phyloP scores from a whole-genome alignment of 345 rosid species.

The Durio zibethinus region DNA sequence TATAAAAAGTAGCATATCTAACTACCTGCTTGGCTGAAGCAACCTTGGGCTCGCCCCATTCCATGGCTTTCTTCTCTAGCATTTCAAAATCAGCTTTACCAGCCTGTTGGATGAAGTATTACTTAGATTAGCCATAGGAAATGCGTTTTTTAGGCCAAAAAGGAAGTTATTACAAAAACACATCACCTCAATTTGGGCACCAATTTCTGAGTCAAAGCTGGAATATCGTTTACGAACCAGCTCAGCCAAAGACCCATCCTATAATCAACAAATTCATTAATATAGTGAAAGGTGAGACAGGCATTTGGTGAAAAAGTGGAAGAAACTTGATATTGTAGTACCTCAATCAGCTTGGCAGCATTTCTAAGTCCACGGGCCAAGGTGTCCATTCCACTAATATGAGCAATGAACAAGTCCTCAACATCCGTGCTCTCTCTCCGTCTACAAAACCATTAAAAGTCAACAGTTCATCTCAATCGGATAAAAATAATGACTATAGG shows the following conservation, averaged over 20 bases:
- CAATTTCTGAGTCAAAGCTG: constrained; percentile 70
- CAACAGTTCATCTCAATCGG: not conserved
- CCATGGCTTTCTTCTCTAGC: constrained; percentile 81
- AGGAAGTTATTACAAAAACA: not conserved
- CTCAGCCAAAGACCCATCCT: constrained; percentile 71
- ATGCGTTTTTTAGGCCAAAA: not conserved
- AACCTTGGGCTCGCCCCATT: constrained; percentile 88
- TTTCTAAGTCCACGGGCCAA: constrained; percentile 84
- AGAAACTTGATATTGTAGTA: constrained; percentile 17
- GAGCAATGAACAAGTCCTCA: constrained; percentile 86
- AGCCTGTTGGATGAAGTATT: constrained; percentile 39
- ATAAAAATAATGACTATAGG: not conserved
- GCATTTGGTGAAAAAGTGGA: not conserved
- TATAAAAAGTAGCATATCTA: not conserved
- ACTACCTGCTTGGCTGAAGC: constrained; percentile 93
- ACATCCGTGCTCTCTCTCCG: constrained; percentile 96
- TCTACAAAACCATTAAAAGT: constrained; percentile 31
- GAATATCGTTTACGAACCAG: constrained; percentile 67
- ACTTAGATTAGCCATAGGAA: not conserved
- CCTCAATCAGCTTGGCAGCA: constrained; percentile 82
- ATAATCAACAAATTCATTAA: not conserved
- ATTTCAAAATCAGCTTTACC: constrained; percentile 78
- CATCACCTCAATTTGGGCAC: constrained; percentile 60
- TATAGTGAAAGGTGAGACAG: not conserved
- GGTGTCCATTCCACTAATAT: constrained; percentile 91